Base-by-base conservation (phyloP, 73 alveolate species). In the Strombidium stylifer region DNA sequence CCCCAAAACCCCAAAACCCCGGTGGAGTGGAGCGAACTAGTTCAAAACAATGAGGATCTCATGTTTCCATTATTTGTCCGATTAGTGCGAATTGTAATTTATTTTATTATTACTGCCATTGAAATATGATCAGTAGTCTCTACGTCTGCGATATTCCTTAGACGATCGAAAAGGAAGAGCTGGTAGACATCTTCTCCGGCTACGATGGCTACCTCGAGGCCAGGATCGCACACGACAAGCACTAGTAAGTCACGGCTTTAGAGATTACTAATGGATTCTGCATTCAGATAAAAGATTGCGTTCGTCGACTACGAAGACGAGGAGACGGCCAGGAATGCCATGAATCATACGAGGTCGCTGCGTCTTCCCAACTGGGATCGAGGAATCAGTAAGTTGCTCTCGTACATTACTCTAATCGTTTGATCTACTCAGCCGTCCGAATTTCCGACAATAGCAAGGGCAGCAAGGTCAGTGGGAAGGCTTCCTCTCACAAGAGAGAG, bases 121-220 rank as follows among this genome's bases (percentile, higher is more conserved):
- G 6, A 23, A n/a, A 2, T 7, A 14, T 10, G 68, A 67, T 45
- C 40, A 59, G 66, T 47, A 41, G 78, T 46, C 55, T 78, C 0
- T 78, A 78, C 73, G 78, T 78, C 41, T 78, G 89, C 36, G 89
- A 78, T 42, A 78, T 78, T 35, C 89, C 89, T 11, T 79, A 78
- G 56, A 61, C 49, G 19, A 51, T 78, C 21, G 79, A 66, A 39
- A 55, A 51, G 21, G 83, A 68, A 18, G 73, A 66, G 44, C 57
- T 78, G 10, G 89, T 67, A 35, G 46, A 61, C 26, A 48, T 78
- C n/a, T 78, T 78, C 62, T 54, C 57, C 6, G 59, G 64, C 47
- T 58, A 56, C 18, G 80, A 67, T 31, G 90, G 90, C 36, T 79
- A 57, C 65, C 54, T 55, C 23, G 84, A 79, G 36, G 79, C 57